Conservation (phyloP, 2,329 filamentous ascomycete genomes). For the Calonectria montana region DNA sequence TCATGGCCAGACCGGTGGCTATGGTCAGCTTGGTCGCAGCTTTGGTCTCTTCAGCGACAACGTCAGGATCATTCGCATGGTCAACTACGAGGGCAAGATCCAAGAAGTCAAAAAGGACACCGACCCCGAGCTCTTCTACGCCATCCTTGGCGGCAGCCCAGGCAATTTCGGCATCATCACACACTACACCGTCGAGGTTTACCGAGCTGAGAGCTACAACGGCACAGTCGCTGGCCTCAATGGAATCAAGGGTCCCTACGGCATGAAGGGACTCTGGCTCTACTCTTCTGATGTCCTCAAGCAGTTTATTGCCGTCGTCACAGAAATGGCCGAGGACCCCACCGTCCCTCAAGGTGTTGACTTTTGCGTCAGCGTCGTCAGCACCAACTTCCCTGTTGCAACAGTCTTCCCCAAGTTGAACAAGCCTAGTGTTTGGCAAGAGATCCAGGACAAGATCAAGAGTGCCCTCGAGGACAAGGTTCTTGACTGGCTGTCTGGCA, state of each 20-base stretch:
- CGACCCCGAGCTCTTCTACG: slow-evolving; percentile 70
- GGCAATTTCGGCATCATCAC: slow-evolving; percentile 68
- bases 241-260: slow-evolving; percentile 32
- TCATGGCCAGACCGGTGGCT: slow-evolving; percentile 61
- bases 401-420: slow-evolving; percentile 50
- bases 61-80: slow-evolving; percentile 58
- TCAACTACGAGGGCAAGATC: slow-evolving; percentile 59
- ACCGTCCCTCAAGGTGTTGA: slow-evolving; percentile 59
- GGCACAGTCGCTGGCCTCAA: slow-evolving; percentile 39
- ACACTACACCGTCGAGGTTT: slow-evolving; percentile 61
- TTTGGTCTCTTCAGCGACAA: slow-evolving; percentile 68
- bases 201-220: slow-evolving; percentile 49
- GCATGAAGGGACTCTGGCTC: slow-evolving; percentile 54
- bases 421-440: slow-evolving; percentile 35
- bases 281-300: slow-evolving; percentile 54
- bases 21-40: slow-evolving; percentile 58
- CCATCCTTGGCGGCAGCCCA: slow-evolving; percentile 66
- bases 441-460: slow-evolving; percentile 49
- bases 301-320: slow-evolving; percentile 52
- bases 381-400: slow-evolving; percentile 50
- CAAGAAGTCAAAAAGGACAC: slow-evolving; percentile 58
- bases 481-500: slow-evolving; percentile 48
- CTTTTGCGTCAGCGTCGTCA: slow-evolving; percentile 59
- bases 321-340: slow-evolving; percentile 57
- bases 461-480: slow-evolving; percentile 50